These are phyloP conservation scores for Neolentinus lepideus DNA, from an alignment of 1,284 basidiomycete species.

Conservation along the genomic window DNA sequence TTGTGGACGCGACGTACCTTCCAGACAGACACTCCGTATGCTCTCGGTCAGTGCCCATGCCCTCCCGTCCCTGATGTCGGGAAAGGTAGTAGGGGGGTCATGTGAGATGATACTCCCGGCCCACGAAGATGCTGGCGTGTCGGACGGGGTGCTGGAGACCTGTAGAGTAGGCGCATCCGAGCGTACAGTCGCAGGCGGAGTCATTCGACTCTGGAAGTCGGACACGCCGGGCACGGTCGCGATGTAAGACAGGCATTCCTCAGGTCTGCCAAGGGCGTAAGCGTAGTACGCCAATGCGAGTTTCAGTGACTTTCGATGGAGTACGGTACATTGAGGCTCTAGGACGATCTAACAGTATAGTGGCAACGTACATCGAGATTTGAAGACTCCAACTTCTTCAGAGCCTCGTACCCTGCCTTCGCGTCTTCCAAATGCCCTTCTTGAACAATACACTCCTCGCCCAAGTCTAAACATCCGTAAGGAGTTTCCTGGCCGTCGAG, in stretches of 20 bases:
- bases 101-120: conserved; percentile 40
- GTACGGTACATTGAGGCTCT: neutral
- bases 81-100: conserved; percentile 21
- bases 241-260: conserved; percentile 56
- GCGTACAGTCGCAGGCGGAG: conserved; percentile 33
- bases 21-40: conserved; percentile 59
- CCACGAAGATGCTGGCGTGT: conserved; percentile 33
- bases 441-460: conserved; percentile 47
- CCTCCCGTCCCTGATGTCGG: conserved; percentile 54
- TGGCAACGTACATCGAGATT: conserved; percentile 51
- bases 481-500: conserved; percentile 23
- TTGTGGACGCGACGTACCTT: conserved; percentile 37
- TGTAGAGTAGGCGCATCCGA: conserved; percentile 30
- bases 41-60: conserved; percentile 61
- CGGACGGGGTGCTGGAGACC: conserved; percentile 23
- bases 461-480: conserved; percentile 29
- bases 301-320: conserved; percentile 40
- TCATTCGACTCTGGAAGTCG: conserved; percentile 43
- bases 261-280: conserved; percentile 63
- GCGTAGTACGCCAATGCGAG: conserved; percentile 70
- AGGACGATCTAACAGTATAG: conserved; percentile 5
- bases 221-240: conserved; percentile 45
- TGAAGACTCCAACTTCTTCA: conserved; percentile 43
- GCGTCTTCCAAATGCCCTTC: conserved; percentile 51
- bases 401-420: conserved; percentile 35